Evolutionary conservation across 768 basidiomycete species (phyloP), one percentile per base, ranked within the genome.

Genomic region (Amanita polypyramis): DNA sequence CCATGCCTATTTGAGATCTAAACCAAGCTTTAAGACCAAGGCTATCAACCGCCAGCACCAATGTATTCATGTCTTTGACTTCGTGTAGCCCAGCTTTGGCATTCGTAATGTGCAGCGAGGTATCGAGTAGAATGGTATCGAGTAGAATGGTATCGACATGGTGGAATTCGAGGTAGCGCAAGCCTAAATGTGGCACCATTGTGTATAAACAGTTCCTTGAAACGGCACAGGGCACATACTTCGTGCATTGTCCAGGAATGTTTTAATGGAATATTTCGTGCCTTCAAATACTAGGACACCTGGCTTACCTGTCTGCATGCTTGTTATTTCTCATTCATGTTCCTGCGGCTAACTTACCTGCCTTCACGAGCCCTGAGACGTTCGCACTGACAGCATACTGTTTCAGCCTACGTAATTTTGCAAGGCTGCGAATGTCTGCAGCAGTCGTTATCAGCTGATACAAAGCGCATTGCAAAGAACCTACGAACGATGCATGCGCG

Each of bases 231-330:
- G 40, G 23, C 17, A 47, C 60, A 21, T 38, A 70, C 72, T 67
- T 56, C 66, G 57, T 25, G 58, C 67, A 43, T 63, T 58, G 49
- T 66, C 63, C 9, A 72, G 56, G 50, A 73, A 72, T 6, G 55
- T 51, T 15, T 62, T 59, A 32, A 72, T 65, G 27, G 58, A 57
- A 21, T 58, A 54, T 39, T 62, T 63, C 29, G 53, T 56, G 7
- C 70, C 70, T 19, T 71, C 62, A 44, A 72, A 69, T 5, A 73
- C 63, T 4, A 72, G 62, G 34, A 73, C 62, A 2, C 70, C 72
- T 0, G 70, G 70, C 52, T 61, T 67, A 5, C 72, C 70, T 45
- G 58, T 67, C 68, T 73, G 45, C 6, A 33, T 3, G 14, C 35
- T 43, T 27, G 20, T 43, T 25, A 5, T 12, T 9, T 33, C 35